Evolutionary conservation across 164 flowering plant species (phyloP), one percentile per base, ranked within the genome.

Genomic region (Sextonia rubra): DNA sequence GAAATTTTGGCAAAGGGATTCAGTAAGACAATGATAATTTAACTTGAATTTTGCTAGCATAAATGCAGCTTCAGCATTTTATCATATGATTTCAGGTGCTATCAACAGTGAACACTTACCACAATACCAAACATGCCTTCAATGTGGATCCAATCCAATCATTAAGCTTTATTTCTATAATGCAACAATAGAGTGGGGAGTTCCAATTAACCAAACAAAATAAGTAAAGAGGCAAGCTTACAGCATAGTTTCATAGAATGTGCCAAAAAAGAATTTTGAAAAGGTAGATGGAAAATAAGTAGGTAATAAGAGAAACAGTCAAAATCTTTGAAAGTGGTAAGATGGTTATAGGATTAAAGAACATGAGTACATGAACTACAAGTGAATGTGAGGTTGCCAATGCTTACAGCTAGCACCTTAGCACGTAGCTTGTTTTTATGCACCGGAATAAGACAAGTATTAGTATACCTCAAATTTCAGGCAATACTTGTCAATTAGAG

Each of bases 381-480:
- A 64, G 4, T 17, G 44, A 64, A 29, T 17, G 27, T 29, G 67
- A 26, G 29, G 27, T 32, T 23, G 17, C 17, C 37, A 20, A 64
- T 64, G 20, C 4, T 15, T 27, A 18, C 67, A 64, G 4, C 17
- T 52, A 52, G n/a, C n/a, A 52, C 67, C 11, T 26, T 64, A 18
- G 67, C 58, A 52, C 9, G 64, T 12, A n/a, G 29, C 22, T 60
- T 7, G 44, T 52, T 20, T 29, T 27, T 58, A 72, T 22, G 32
- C 61, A 30, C 44, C 44, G 1, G 44, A 37, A 37, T 37, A 37
- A 37, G 44, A 37, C 8, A 8, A 68, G 63, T 77, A 17, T 23
- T 71, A 9, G 3, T 71, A 23, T 86, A 94, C 98, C 99, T 90
- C 86, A 79, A 94, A 87, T 37, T n/a, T 73, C 69, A 91, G 52